Conservation (phyloP, 2,329 filamentous ascomycete genomes). For the Colletotrichum shisoi region DNA sequence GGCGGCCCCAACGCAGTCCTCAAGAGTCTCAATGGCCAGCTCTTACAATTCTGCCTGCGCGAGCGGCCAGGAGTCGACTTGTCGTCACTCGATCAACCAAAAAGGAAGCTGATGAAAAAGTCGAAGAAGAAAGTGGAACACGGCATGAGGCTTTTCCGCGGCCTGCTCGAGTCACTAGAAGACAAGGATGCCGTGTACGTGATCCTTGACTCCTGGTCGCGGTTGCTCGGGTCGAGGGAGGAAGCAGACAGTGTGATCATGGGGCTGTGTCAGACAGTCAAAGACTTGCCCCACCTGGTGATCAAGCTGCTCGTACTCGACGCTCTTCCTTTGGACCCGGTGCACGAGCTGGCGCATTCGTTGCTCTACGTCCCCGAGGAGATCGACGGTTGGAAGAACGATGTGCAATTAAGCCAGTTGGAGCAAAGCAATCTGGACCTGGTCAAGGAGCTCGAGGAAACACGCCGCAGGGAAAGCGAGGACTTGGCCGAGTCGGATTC, state of each 20-base stretch:
- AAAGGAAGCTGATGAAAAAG: background rate
- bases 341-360: background rate
- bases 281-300: background rate
- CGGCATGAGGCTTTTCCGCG: background rate
- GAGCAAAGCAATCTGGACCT: background rate
- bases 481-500: background rate
- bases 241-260: background rate
- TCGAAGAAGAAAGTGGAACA: background rate
- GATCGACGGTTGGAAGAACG: background rate
- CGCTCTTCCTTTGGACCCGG: background rate
- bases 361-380: background rate
- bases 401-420: background rate
- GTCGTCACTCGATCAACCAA: background rate
- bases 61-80: background rate
- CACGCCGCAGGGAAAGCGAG: background rate
- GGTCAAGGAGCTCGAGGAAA: background rate
- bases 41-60: background rate
- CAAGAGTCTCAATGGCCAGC: background rate
- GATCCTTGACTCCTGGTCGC: background rate
- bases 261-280: background rate
- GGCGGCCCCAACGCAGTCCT: background rate
- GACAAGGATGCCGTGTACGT: background rate
- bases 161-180: background rate
- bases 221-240: background rate
- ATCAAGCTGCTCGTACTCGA: background rate